Evolutionary conservation across 1,139 yeast genomes (phyloP), one percentile per base, ranked within the genome.

Genomic region (Scheffersomyces titani): DNA sequence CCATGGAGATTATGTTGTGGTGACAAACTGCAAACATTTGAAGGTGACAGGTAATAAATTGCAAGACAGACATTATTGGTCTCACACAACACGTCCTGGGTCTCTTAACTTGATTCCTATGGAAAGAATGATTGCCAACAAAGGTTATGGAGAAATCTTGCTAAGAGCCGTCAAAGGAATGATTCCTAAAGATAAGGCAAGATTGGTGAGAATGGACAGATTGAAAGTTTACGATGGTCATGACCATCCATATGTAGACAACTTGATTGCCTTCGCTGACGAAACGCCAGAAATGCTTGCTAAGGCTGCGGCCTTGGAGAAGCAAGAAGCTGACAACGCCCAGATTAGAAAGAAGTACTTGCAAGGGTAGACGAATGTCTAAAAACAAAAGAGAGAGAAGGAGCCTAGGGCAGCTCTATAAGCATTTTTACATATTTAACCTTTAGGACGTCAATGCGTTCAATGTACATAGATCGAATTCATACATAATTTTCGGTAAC

Each of bases 1-100:
- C 75, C 87, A 89, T 64, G 99, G 99, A 13, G 99, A 94, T 73
- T 94, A 93, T 68, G 98, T 94, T 19, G 98, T 94, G 19, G 98
- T 94, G 1, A 90, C 98, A 13, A 94, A 94, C 77, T 92, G 98
- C 69, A 84, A 91, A 59, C 86, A 87, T 64, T 72, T 96, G 65
- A 87, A 87, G 66, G 82, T 89, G 19, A 88, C 97, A 0, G 98
- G 98, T 60, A 88, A 87, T 63, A 94, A 94, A 72, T 72, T 93
- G 71, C 77, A 87, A 57, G 89, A 93, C 57, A 93, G 91, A 74
- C 81, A 86, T n/a, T 94, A 94, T 77, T 89, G 97, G 89, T 83
- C 91, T 55, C 99, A 96, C 72, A 89, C 94, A 46, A 85, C 90
- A 2, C 86, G 91, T 67, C 98, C 98, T 2, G 99, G 99, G 55